Evolutionary conservation across 306 rosid species (phyloP), one percentile per base, ranked within the genome.

Genomic region (Corylus heterophylla): DNA sequence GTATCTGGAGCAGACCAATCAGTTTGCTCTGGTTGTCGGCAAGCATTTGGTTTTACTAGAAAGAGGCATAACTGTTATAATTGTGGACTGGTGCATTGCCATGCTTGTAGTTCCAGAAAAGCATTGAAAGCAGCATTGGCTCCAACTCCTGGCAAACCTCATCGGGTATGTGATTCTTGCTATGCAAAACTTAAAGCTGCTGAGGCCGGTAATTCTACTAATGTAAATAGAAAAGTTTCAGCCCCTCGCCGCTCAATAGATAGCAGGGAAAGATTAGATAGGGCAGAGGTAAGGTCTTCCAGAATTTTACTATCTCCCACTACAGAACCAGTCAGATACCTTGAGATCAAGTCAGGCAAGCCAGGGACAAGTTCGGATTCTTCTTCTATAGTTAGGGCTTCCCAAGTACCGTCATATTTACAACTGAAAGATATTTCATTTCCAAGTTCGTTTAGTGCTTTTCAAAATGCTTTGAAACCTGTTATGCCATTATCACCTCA

Each of bases 71-170:
- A 93, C 49, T 96, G 99, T 79, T 96, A 96, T 79, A 84, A 93
- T 75, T 96, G 99, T 78, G 99, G 99, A 71, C 81, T 96, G 76
- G 96, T 96, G 63, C 91, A 85, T 86, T 96, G 99, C 70, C 97
- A 96, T 87, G 90, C 91, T 78, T 96, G 99, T 83, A 93, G 99
- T 75, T 96, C 99, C 64, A 96, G 87, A 83, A 96, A 91, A 82
- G 97, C 96, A 62, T 31, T 82, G 61, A 88, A 51, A 85, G 98
- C 97, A 68, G 93, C 98, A 78, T 81, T 96, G 86, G 99, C 99
- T 82, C 96, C 98, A 20, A 93, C 94, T 22, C 98, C 98, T 25
- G 91, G 99, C 80, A 96, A 96, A 84, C 99, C 97, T 7, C 97
- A 93, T 81, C 96, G 99, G 1, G 99, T 96, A 16, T 96, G 99